Conservation (phyloP, 208 protist species). For the Leishmania tarentolae region DNA sequence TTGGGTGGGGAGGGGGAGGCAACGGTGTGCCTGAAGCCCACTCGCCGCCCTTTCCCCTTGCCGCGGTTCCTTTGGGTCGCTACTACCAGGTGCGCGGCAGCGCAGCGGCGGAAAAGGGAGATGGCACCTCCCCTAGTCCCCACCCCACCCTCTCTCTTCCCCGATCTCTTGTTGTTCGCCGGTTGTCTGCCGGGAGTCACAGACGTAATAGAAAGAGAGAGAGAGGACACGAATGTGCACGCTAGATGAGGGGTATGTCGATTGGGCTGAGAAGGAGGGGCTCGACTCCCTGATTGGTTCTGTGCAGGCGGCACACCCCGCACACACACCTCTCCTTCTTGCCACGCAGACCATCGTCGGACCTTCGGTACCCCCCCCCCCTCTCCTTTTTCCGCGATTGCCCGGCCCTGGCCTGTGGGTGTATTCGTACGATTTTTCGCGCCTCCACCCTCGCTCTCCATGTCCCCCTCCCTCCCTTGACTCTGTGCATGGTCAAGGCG, state of each 20-base stretch:
- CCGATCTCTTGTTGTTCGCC: background rate
- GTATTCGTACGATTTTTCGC: background rate
- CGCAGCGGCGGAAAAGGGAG: background rate
- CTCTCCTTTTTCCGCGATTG: background rate
- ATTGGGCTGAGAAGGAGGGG: background rate
- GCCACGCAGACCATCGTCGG: too few relatives aligned
- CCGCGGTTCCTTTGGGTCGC: background rate
- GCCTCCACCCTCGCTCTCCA: conserved; percentile 9
- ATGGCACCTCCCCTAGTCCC: background rate
- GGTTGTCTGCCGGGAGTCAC: background rate
- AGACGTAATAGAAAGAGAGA: background rate
- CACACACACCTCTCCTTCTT: too few relatives aligned
- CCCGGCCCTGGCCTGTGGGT: background rate
- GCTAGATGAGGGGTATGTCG: too few relatives aligned
- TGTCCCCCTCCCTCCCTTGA: background rate
- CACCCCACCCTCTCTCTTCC: background rate
- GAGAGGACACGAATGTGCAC: background rate
- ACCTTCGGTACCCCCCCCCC: too few relatives aligned
- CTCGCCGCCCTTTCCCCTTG: background rate
- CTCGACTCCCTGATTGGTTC: too few relatives aligned
- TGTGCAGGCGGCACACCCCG: too few relatives aligned
- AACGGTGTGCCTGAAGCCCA: background rate
- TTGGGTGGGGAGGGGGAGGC: too few relatives aligned
- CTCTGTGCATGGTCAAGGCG: background rate
- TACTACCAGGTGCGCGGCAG: background rate